A percentile compares a stretch with the other conserved stretches of the same genome.
phyloP scores from a whole-genome alignment of 1,284 basidiomycete species.

The Puccinia hordei region DNA sequence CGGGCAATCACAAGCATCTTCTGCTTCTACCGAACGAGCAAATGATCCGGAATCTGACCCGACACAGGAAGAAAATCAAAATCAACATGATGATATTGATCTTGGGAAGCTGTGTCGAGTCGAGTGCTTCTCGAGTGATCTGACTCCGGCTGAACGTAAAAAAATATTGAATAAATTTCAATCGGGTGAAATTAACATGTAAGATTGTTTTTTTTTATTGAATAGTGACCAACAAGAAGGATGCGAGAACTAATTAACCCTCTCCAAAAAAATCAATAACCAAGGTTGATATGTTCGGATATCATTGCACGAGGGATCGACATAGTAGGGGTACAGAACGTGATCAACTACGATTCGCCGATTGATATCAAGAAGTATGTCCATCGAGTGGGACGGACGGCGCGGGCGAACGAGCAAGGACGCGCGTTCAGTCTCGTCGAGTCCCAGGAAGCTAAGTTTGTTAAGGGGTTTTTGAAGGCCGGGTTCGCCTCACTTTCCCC shows the following conservation, averaged over 20 bases:
- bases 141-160: constrained; percentile 73
- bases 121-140: constrained; percentile 82
- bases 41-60: neutral
- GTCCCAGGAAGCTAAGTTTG: constrained; percentile 41
- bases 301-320: constrained; percentile 96
- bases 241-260: neutral
- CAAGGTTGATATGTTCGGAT: constrained; percentile 88
- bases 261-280: neutral
- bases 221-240: neutral
- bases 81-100: constrained; percentile 50
- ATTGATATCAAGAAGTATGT: constrained; percentile 98
- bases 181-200: constrained; percentile 80
- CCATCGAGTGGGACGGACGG: constrained; percentile 91
- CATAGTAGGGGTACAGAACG: constrained; percentile 84
- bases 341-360: constrained; percentile 90
- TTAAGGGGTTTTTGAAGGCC: constrained; percentile 18
- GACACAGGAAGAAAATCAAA: neutral
- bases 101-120: constrained; percentile 62
- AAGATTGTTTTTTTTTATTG: constrained; percentile 56
- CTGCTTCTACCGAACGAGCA: neutral
- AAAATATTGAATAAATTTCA: constrained; percentile 78
- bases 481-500: neutral
- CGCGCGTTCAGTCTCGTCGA: constrained; percentile 93
- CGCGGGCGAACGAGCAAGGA: constrained; percentile 81
- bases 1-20: constrained; percentile 60